Conservation (phyloP, 1,284 basidiomycete species). For the Lignosus rhinocerotis region DNA sequence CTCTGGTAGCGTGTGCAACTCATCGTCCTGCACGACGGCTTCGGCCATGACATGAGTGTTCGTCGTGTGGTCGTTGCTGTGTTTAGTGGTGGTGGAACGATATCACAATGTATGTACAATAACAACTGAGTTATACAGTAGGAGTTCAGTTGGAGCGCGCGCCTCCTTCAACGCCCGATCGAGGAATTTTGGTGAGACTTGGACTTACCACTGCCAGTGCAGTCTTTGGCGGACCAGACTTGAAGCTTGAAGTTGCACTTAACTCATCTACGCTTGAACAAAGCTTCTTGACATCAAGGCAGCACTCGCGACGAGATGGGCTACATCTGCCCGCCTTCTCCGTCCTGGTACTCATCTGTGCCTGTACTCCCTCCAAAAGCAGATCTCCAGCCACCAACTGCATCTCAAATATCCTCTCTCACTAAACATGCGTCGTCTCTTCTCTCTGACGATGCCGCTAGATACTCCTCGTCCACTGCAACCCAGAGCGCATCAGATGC, state of each 20-base stretch:
- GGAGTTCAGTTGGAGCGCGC: too few species aligned
- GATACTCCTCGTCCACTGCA: conserved; percentile 44
- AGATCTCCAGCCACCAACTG: conserved; percentile 36
- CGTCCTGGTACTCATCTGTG: conserved; percentile 61
- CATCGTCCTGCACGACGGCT: conserved; percentile 4
- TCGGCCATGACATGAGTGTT: background rate
- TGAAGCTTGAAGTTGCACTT: too few species aligned
- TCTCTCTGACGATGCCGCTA: conserved; percentile 49
- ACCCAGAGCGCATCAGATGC: conserved; percentile 63
- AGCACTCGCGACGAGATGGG: conserved; percentile 1
- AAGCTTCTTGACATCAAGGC: too few species aligned
- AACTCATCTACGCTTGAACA: too few species aligned
- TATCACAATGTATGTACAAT: too few species aligned
- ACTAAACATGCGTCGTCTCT: conserved; percentile 51
- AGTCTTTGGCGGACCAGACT: too few species aligned
- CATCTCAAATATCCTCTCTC: conserved; percentile 47
- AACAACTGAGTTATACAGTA: too few species aligned
- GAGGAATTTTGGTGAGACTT: too few species aligned
- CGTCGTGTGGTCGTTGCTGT: too few species aligned
- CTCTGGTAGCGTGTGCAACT: conserved; percentile 16
- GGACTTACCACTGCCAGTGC: too few species aligned
- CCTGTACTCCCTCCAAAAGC: conserved; percentile 31
- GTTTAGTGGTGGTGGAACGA: too few species aligned
- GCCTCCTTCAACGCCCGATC: too few species aligned
- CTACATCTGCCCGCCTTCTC: conserved; percentile 47